Percentiles rank a stretch among this genome's conserved stretches.
phyloP scores from a whole-genome alignment of 768 basidiomycete genomes.

The Suillus alpinus region DNA sequence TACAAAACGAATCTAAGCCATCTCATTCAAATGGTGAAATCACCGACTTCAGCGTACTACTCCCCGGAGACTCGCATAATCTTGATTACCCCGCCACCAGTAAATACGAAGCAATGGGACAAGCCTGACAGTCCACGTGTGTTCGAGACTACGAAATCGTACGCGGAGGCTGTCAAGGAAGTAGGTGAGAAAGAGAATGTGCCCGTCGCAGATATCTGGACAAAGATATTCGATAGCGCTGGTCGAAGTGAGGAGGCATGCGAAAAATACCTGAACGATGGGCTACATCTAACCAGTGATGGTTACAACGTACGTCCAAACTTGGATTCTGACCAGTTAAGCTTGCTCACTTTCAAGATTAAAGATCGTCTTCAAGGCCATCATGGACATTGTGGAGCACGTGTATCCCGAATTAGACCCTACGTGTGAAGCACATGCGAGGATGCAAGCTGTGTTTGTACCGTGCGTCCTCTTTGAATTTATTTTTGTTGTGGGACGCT shows the following conservation, averaged over 20 bases:
- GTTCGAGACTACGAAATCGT: constrained; percentile 60
- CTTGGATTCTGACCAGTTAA: neutral
- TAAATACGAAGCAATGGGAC: constrained; percentile 59
- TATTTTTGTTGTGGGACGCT: neutral
- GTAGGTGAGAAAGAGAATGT: constrained; percentile 56
- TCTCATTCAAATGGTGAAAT: constrained; percentile 62
- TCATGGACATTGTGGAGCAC: constrained; percentile 54
- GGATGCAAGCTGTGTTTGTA: constrained; percentile 54
- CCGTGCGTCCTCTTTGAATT: constrained; percentile 42
- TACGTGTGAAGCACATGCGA: constrained; percentile 40
- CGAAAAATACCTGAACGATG: constrained; percentile 60
- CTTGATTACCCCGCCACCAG: constrained; percentile 83
- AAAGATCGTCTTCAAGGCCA: constrained; percentile 63
- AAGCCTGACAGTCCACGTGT: constrained; percentile 34
- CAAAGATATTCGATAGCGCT: constrained; percentile 67
- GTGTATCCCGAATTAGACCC: constrained; percentile 58
- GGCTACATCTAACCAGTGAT: constrained; percentile 72
- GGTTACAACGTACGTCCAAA: constrained; percentile 66
- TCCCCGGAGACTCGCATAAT: constrained; percentile 74
- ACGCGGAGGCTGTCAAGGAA: constrained; percentile 67
- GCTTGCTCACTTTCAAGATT: constrained; percentile 2
- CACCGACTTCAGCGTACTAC: constrained; percentile 59
- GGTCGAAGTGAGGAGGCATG: constrained; percentile 56
- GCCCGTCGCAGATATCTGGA: constrained; percentile 74
- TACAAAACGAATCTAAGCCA: constrained; percentile 63